Base-by-base conservation (phyloP, 768 basidiomycete species). In the Pulveroboletus sp. region DNA sequence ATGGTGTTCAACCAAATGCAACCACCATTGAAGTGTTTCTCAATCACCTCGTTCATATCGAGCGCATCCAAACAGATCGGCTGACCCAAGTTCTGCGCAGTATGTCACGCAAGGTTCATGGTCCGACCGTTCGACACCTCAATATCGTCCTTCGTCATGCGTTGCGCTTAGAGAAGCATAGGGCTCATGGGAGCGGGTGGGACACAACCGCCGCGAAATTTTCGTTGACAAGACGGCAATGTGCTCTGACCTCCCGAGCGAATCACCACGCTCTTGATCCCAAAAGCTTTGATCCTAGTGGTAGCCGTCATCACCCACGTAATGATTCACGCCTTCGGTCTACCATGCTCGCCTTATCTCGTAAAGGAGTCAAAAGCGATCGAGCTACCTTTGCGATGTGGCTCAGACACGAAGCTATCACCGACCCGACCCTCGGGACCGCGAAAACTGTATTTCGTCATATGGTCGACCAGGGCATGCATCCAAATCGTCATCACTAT, bases 401-500 rank as follows among this genome's bases (percentile, higher is more conserved):
- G 39, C 80, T 92, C 49, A 71, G 75, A 52, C 78, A 81, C 40
- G 82, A 87, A 52, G 80, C 76, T 8, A 71, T 81, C 17, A 63
- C 78, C 39, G 74, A 75, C 49, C 60, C 71, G 37, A 78, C 86
- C 56, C 64, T 78, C 50, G 69, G 73, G 36, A 64, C 75, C 5
- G 82, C 85, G 7, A 67, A 76, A 46, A 71, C 72, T 10, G 65
- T 82, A 35, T 83, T 89, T 56, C 71, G 76, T 18, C 63, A 71
- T 17, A 77, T 92, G 72, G 63, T 88, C 45, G 71, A 74, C 43
- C 80, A 80, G 49, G 90, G 90, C 9, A 73, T 93, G 47, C 79
- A 78, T 42, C 83, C 88, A 9, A 86, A 81, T 58, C 73, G 74
- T 48, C 80, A 87, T 61, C 91, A 93, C 66, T 85, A 82, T 57